A percentile compares a stretch with the other conserved stretches of the same genome.
These are phyloP conservation scores for Lentinula sp. DNA, from an alignment of 768 basidiomycete genomes.

Conservation along the genomic window DNA sequence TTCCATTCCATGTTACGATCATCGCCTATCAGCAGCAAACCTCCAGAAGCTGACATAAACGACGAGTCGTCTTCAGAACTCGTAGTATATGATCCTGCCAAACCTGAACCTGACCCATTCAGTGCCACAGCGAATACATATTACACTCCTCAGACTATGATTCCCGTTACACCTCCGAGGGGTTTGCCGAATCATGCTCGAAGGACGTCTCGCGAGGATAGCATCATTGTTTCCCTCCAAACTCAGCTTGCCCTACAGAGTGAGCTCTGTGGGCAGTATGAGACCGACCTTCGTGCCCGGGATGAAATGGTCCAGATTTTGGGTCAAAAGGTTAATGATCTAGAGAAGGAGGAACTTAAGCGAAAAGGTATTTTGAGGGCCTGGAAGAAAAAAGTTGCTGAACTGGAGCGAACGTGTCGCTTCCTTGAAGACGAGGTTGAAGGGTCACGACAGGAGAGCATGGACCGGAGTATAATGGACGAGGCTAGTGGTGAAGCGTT, in stretches of 20 bases:
- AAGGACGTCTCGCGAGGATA: conserved; percentile 66
- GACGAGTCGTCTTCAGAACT: conserved; percentile 47
- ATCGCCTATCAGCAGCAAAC: conserved; percentile 19
- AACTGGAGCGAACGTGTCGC: conserved; percentile 63
- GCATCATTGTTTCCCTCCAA: conserved; percentile 64
- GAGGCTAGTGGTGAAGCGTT: conserved; percentile 76
- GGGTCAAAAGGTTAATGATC: conserved; percentile 41
- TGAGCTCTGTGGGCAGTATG: conserved; percentile 72
- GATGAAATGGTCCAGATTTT: conserved; percentile 68
- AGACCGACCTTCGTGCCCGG: conserved; percentile 65
- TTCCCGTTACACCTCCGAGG: conserved; percentile 59
- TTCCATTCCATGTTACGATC: conserved; percentile 53
- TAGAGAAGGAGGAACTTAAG: conserved; percentile 61
- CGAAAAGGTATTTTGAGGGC: conserved; percentile 45
- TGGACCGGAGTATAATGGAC: conserved; percentile 80
- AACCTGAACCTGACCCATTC: conserved; percentile 65
- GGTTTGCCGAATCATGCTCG: conserved; percentile 38
- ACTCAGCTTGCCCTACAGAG: conserved; percentile 72
- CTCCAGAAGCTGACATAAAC: conserved; percentile 61
- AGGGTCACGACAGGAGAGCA: conserved; percentile 70
- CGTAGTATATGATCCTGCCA: conserved; percentile 32
- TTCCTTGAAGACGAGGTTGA: conserved; percentile 85
- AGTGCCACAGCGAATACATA: conserved; percentile 68
- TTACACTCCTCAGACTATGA: conserved; percentile 70
- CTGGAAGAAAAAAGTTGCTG: conserved; percentile 76